These are phyloP conservation scores for Codiaeum variegatum DNA, from an alignment of 441 rosid species.

Conservation along the genomic window DNA sequence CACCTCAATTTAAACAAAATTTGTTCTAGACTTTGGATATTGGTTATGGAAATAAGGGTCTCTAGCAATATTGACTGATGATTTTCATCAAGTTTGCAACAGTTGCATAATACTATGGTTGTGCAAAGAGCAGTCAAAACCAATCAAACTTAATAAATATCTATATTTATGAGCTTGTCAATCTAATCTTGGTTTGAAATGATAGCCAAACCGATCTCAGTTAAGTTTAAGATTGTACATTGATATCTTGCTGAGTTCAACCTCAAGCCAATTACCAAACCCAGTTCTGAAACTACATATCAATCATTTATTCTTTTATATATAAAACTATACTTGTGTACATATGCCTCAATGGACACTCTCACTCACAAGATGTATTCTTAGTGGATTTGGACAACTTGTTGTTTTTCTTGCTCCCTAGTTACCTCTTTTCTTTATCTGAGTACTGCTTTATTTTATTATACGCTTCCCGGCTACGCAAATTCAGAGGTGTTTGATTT, in stretches of 20 bases:
- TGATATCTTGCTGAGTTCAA: neutral
- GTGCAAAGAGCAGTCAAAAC: neutral
- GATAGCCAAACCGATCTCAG: neutral
- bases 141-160: too few species aligned
- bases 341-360: neutral
- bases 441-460: neutral
- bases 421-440: neutral
- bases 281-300: neutral
- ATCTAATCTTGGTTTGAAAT: neutral
- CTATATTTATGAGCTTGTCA: neutral
- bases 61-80: neutral
- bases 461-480: neutral
- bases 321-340: neutral
- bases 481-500: neutral
- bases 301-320: neutral
- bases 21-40: neutral
- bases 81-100: too few species aligned
- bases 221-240: neutral
- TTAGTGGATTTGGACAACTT: neutral
- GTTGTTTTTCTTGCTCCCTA: neutral
- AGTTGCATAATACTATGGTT: neutral
- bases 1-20: neutral
- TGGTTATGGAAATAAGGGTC: slow-evolving; percentile 2
- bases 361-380: neutral
- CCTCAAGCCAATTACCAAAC: neutral